Conservation (phyloP, 2,329 filamentous ascomycete genomes). For the Endothia cerciana region DNA sequence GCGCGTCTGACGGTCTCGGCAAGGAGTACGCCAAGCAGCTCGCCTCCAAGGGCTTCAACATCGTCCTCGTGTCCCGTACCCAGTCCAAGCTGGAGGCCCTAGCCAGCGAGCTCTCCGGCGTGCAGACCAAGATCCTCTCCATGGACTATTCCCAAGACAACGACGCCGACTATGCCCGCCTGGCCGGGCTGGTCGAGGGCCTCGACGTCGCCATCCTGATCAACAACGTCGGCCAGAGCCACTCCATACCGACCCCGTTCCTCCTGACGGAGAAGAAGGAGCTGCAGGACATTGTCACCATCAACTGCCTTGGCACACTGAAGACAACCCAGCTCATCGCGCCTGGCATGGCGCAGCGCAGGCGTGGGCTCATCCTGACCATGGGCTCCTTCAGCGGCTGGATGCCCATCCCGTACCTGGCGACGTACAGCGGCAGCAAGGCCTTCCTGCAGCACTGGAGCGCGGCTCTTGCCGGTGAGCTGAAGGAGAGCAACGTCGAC, state of each 20-base stretch:
- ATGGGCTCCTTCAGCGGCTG: conserved; percentile 97
- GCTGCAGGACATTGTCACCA: conserved; percentile 86
- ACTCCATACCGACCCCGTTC: conserved; percentile 91
- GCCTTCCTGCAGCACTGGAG: conserved; percentile 98
- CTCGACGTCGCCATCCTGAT: conserved; percentile 86
- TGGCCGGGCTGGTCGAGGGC: conserved; percentile 69
- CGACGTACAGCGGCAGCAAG: conserved; percentile 97
- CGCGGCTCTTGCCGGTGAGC: conserved; percentile 79
- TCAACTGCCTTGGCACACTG: conserved; percentile 92
- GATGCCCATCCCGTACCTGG: conserved; percentile 87
- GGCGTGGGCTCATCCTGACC: conserved; percentile 86
- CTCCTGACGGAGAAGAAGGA: conserved; percentile 77
- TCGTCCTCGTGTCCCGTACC: conserved; percentile 95
- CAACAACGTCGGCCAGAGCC: conserved; percentile 96
- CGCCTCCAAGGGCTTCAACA: conserved; percentile 88
- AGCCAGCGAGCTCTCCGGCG: conserved; percentile 68
- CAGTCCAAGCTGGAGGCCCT: conserved; percentile 84
- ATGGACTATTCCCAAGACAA: conserved; percentile 91
- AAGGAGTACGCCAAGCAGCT: conserved; percentile 95
- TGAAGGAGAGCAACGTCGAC: conserved; percentile 78
- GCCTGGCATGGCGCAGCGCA: conserved; percentile 82
- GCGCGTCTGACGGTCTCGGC: conserved; percentile 93
- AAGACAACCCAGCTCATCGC: conserved; percentile 84
- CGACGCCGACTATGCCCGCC: conserved; percentile 76
- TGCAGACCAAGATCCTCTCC: conserved; percentile 77